phyloP scores from a whole-genome alignment of 164 flowering plant genomes.

The Cinnamomum micranthum region DNA sequence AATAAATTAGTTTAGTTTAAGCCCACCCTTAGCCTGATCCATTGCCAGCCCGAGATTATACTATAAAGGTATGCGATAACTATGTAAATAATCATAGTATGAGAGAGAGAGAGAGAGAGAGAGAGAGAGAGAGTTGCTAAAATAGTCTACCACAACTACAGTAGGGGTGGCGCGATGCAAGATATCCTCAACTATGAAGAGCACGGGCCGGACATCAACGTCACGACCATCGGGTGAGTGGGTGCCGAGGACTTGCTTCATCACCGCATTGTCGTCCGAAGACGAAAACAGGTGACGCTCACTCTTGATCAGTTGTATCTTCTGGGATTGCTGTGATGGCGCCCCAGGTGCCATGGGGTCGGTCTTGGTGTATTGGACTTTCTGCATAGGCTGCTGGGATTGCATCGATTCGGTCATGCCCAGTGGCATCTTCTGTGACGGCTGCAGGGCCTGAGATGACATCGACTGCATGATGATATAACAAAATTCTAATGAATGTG shows the following conservation, averaged over 20 bases:
- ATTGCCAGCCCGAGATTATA: background rate
- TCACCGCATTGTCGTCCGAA: constrained; percentile 57
- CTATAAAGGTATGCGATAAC: background rate
- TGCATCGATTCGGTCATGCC: background rate
- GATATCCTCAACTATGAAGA: constrained; percentile 54
- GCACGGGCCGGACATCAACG: constrained; percentile 48
- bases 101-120: too few species aligned
- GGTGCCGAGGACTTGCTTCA: constrained; percentile 51
- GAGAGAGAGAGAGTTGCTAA: background rate
- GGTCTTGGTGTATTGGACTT: background rate
- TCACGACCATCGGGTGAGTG: constrained; percentile 65
- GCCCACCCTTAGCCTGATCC: too few species aligned
- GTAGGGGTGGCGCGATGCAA: constrained; percentile 31
- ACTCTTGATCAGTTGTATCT: constrained; percentile 14
- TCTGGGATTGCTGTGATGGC: background rate
- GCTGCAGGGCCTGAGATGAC: background rate
- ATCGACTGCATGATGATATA: background rate
- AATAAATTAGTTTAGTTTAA: background rate
- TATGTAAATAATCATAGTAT: background rate
- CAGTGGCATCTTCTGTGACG: background rate
- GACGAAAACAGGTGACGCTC: constrained; percentile 40
- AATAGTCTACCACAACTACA: background rate
- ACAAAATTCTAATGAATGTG: background rate
- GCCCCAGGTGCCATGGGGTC: background rate
- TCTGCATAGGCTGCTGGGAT: background rate